These are phyloP conservation scores for Lachnellula suecica DNA, from an alignment of 2,329 filamentous ascomycete species.

Conservation along the genomic window DNA sequence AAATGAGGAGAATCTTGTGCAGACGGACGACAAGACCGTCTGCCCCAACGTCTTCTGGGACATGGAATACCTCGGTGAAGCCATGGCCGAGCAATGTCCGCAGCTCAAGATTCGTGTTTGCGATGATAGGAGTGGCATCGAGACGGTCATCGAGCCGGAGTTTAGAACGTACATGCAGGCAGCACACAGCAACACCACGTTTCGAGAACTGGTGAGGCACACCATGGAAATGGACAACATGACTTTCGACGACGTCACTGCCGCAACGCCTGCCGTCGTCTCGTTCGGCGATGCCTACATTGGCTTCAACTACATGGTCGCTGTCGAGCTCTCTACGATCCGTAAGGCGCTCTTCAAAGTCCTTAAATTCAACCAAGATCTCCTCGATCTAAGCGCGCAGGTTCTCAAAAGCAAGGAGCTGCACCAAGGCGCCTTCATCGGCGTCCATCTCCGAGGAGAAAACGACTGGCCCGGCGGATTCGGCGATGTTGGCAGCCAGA, in stretches of 20 bases:
- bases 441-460: slow-evolving; percentile 15
- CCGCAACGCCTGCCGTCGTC: slow-evolving; percentile 5
- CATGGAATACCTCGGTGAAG: slow-evolving; percentile 3
- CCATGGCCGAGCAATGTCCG: slow-evolving; percentile 8
- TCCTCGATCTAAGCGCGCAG: slow-evolving; percentile 7
- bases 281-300: slow-evolving; percentile 11
- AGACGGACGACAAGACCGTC: slow-evolving; percentile 4
- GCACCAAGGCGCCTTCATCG: slow-evolving; percentile 8
- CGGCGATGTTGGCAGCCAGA: slow-evolving; percentile 6
- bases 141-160: not conserved
- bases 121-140: slow-evolving; percentile 4
- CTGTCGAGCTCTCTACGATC: slow-evolving; percentile 9
- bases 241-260: slow-evolving; percentile 2
- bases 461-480: slow-evolving; percentile 15
- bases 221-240: not conserved
- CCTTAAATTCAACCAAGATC: slow-evolving; percentile 11
- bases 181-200: slow-evolving; percentile 6
- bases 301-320: slow-evolving; percentile 14
- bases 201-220: slow-evolving; percentile 2
- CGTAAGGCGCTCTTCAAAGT: slow-evolving; percentile 16
- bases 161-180: not conserved
- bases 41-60: slow-evolving; percentile 12
- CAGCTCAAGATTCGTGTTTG: slow-evolving; percentile 10
- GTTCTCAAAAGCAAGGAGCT: slow-evolving; percentile 8
- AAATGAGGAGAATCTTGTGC: not conserved